Evolutionary conservation across 129 eudicot genomes (phyloP).

Genomic region (Rutidosis leptorrhynchoides): DNA sequence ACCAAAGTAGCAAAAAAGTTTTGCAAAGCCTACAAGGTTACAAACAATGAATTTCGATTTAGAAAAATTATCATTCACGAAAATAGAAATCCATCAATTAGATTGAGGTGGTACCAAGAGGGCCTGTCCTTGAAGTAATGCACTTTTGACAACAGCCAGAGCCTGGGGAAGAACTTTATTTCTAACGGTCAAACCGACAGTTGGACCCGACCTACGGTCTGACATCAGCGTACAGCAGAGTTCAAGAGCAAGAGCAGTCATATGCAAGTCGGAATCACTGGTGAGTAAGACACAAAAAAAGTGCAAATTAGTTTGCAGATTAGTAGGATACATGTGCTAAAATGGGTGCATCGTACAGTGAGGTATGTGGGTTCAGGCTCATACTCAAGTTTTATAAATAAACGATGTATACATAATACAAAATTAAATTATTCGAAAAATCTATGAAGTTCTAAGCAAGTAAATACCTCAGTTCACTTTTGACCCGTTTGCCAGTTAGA

Average conservation of each 20-base stretch:
- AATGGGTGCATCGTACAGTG: no score
- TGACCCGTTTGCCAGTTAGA: neutral
- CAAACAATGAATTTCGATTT: slow-evolving; percentile 12
- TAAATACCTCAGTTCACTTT: neutral
- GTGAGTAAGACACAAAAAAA: neutral
- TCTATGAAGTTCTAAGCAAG: neutral
- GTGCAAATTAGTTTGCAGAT: no score
- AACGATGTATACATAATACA: no score
- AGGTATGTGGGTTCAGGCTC: neutral
- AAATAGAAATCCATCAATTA: slow-evolving; percentile 6
- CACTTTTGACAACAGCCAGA: slow-evolving; percentile 69
- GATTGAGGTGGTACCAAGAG: slow-evolving; percentile 55
- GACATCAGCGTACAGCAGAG: slow-evolving; percentile 95
- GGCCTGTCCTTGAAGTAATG: slow-evolving; percentile 98
- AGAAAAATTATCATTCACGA: neutral
- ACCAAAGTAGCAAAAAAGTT: slow-evolving; percentile 81
- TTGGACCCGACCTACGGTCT: slow-evolving; percentile 79
- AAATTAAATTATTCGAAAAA: neutral
- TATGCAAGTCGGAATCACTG: slow-evolving; percentile 98
- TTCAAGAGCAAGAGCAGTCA: slow-evolving; percentile 97
- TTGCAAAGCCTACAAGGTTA: slow-evolving; percentile 94
- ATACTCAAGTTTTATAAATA: neutral
- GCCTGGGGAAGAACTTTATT: slow-evolving; percentile 98
- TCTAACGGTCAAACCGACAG: slow-evolving; percentile 81
- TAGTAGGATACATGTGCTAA: no score